Conservation (phyloP, 192 early-diverging fungal species). For the Coemansia sp. region DNA sequence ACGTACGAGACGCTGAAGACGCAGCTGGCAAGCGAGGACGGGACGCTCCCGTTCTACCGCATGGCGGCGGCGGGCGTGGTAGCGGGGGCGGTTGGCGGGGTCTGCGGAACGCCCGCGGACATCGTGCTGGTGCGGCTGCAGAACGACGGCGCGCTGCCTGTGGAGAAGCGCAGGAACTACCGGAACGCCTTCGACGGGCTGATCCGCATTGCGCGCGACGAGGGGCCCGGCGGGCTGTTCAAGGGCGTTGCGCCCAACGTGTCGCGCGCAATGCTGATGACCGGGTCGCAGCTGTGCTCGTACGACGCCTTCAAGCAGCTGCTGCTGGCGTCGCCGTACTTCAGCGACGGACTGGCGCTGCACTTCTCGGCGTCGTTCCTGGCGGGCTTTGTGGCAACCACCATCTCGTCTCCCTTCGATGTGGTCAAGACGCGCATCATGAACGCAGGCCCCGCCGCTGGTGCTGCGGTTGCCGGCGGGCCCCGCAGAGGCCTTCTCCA, state of each 20-base stretch:
- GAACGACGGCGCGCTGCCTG: constrained; percentile 72
- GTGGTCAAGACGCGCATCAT: constrained; percentile 87
- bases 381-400: constrained; percentile 75
- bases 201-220: constrained; percentile 74
- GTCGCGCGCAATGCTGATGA: constrained; percentile 88
- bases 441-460: constrained; percentile 62
- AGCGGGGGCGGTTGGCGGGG: constrained; percentile 61
- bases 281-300: constrained; percentile 66
- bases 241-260: constrained; percentile 90
- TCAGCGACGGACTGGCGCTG: constrained; percentile 63
- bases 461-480: neutral
- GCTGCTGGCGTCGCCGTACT: constrained; percentile 60
- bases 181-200: constrained; percentile 73
- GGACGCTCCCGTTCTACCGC: constrained; percentile 47
- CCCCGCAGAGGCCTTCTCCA: constrained; percentile 37
- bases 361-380: constrained; percentile 74
- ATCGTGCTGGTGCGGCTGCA: constrained; percentile 81
- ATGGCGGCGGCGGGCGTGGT: constrained; percentile 38
- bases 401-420: constrained; percentile 75
- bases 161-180: constrained; percentile 69
- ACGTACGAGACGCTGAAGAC: constrained; percentile 73
- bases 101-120: constrained; percentile 78
- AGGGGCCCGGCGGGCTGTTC: constrained; percentile 77
- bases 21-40: constrained; percentile 52
- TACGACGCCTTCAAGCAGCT: constrained; percentile 80